These are phyloP conservation scores for Aspergillus sp. DNA, from an alignment of 2,329 filamentous ascomycete species.

Conservation along the genomic window DNA sequence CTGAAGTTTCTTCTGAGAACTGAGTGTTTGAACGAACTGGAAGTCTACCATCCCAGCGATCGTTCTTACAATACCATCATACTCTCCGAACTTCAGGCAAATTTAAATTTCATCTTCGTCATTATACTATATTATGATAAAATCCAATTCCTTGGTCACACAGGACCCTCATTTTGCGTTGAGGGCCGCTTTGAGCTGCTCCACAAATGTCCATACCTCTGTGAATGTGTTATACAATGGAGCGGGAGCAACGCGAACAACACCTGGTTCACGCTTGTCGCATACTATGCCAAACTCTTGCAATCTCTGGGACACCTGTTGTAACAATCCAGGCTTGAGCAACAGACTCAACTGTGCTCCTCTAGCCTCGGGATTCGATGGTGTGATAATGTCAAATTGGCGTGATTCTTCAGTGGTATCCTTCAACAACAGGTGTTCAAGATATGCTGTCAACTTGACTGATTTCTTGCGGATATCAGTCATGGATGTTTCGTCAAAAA, in stretches of 20 bases:
- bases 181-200: conserved; percentile 28
- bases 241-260: conserved; percentile 75
- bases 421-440: conserved; percentile 60
- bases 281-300: conserved; percentile 69
- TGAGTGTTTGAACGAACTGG: too few relatives aligned
- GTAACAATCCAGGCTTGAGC: conserved; percentile 59
- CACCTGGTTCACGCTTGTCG: conserved; percentile 78
- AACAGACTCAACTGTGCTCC: conserved; percentile 30
- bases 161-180: conserved; percentile 2
- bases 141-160: too few relatives aligned
- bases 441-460: conserved; percentile 66
- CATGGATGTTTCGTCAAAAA: conserved; percentile 71
- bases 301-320: conserved; percentile 60
- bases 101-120: background rate
- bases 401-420: conserved; percentile 28
- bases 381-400: conserved; percentile 63
- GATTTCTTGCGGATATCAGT: conserved; percentile 63
- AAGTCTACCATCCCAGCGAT: too few relatives aligned
- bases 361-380: conserved; percentile 55
- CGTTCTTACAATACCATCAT: too few relatives aligned
- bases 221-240: conserved; percentile 77
- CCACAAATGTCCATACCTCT: conserved; percentile 60
- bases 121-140: background rate
- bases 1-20: too few relatives aligned
- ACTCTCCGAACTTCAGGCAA: background rate